phyloP scores from a whole-genome alignment of 2,329 filamentous ascomycete genomes.

The Pseudogymnoascus sp. region DNA sequence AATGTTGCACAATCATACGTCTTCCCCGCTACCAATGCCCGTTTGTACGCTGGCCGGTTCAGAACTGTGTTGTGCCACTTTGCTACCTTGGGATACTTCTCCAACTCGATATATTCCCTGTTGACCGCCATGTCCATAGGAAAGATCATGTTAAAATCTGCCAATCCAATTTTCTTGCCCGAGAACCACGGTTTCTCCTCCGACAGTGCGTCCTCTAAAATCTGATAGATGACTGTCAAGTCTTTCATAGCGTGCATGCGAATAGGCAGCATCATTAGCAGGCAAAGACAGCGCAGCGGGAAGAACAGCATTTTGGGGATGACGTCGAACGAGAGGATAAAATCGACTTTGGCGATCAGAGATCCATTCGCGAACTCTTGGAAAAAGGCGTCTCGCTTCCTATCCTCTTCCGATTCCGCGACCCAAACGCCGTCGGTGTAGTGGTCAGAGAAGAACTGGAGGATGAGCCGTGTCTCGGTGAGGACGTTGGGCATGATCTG shows the following conservation, averaged over 20 bases:
- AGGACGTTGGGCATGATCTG: slow-evolving; percentile 16
- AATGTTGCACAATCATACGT: slow-evolving; percentile 13
- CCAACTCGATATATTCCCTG: slow-evolving; percentile 17
- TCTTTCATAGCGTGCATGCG: slow-evolving; percentile 17
- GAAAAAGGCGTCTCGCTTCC: slow-evolving; percentile 20
- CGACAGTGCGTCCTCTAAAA: slow-evolving; percentile 21
- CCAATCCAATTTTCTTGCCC: slow-evolving; percentile 1
- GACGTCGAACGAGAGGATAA: slow-evolving; percentile 20
- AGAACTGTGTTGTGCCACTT: slow-evolving; percentile 19
- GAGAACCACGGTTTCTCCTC: slow-evolving; percentile 24
- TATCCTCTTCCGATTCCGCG: slow-evolving; percentile 16
- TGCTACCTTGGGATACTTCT: slow-evolving; percentile 19
- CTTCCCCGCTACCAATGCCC: slow-evolving; percentile 14
- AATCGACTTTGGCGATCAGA: slow-evolving; percentile 14
- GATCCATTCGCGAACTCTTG: slow-evolving; percentile 20
- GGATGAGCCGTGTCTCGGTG: slow-evolving; percentile 22
- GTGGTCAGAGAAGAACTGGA: slow-evolving; percentile 21
- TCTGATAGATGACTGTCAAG: slow-evolving; percentile 14
- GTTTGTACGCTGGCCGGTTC: slow-evolving; percentile 15
- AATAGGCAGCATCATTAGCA: slow-evolving; percentile 18
- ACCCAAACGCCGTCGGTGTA: slow-evolving; percentile 19
- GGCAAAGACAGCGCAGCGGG: slow-evolving; percentile 17
- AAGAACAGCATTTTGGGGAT: slow-evolving; percentile 17
- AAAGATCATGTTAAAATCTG: neutral
- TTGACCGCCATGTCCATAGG: neutral